Conservation (phyloP, 2,329 filamentous ascomycete species). For the Myriosclerotinia duriaeana region DNA sequence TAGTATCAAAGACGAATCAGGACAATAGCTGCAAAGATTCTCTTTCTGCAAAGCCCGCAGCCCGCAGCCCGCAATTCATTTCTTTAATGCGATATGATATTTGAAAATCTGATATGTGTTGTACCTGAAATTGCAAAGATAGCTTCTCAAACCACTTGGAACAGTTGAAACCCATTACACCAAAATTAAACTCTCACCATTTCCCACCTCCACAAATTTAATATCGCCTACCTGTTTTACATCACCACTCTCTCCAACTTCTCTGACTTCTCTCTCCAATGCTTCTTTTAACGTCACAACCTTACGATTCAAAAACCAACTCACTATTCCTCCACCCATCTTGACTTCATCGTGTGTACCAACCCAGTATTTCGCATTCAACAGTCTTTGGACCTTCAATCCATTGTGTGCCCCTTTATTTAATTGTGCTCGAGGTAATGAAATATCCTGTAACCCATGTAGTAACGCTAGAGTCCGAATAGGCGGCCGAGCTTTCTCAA, state of each 20-base stretch:
- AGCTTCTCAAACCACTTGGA: not conserved
- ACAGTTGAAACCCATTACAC: slow-evolving; percentile 17
- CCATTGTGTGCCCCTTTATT: slow-evolving; percentile 65
- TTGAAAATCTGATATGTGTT: not conserved
- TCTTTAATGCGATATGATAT: too few relatives aligned
- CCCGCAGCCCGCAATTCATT: too few relatives aligned
- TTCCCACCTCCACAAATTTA: slow-evolving; percentile 31
- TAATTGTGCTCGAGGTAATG: slow-evolving; percentile 50
- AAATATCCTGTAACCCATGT: slow-evolving; percentile 64
- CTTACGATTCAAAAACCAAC: slow-evolving; percentile 50
- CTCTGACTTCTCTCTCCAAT: slow-evolving; percentile 42
- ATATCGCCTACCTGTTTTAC: slow-evolving; percentile 27
- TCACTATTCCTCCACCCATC: slow-evolving; percentile 56
- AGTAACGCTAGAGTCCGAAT: slow-evolving; percentile 58
- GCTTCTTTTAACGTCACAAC: slow-evolving; percentile 48
- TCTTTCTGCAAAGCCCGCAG: too few relatives aligned
- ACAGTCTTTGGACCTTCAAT: slow-evolving; percentile 52
- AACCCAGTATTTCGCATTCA: slow-evolving; percentile 61
- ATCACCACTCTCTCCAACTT: slow-evolving; percentile 23
- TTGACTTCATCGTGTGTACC: slow-evolving; percentile 66
- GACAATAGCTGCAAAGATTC: not conserved
- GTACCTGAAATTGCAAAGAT: not conserved
- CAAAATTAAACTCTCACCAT: slow-evolving; percentile 34
- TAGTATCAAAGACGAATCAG: not conserved
- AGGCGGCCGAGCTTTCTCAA: slow-evolving; percentile 47